phyloP scores from a whole-genome alignment of 2,329 filamentous ascomycete genomes.

The Fusarium napiforme region DNA sequence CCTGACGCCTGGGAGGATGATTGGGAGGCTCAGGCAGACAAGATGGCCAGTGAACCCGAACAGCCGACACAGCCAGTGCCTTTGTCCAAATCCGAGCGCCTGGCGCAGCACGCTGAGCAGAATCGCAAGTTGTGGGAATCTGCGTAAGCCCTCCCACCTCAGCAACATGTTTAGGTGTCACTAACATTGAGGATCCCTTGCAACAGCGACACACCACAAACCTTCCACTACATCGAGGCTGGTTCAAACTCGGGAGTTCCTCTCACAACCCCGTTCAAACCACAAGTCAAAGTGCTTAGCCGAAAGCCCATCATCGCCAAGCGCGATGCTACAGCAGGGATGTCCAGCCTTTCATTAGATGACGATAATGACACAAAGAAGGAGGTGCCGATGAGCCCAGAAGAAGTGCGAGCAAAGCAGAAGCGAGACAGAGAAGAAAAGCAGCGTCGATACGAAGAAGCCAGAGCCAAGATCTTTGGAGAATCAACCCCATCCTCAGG shows the following conservation, averaged over 20 bases:
- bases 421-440: conserved; percentile 87
- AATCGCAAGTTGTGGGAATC: conserved; percentile 91
- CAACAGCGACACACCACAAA: conserved; percentile 76
- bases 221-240: conserved; percentile 79
- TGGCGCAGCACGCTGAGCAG: conserved; percentile 82
- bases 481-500: conserved; percentile 65
- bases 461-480: conserved; percentile 87
- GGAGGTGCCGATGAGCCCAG: conserved; percentile 72
- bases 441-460: conserved; percentile 89
- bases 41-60: conserved; percentile 50
- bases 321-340: conserved; percentile 63
- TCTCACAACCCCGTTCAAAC: conserved; percentile 74
- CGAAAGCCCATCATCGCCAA: conserved; percentile 78
- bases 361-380: conserved; percentile 71
- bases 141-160: conserved; percentile 67
- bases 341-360: conserved; percentile 58
- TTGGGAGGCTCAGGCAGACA: conserved; percentile 84
- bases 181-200: conserved; percentile 6
- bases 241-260: conserved; percentile 65
- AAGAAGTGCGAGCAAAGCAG: conserved; percentile 82
- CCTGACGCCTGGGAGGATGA: conserved; percentile 92
- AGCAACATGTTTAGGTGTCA: neutral
- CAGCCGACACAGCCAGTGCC: conserved; percentile 51
- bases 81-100: conserved; percentile 78
- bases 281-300: conserved; percentile 84